A percentile compares a stretch with the other conserved stretches of the same genome.
phyloP scores from a whole-genome alignment of 192 early-diverging fungal species.

The Lunasporangiospora selenospora region DNA sequence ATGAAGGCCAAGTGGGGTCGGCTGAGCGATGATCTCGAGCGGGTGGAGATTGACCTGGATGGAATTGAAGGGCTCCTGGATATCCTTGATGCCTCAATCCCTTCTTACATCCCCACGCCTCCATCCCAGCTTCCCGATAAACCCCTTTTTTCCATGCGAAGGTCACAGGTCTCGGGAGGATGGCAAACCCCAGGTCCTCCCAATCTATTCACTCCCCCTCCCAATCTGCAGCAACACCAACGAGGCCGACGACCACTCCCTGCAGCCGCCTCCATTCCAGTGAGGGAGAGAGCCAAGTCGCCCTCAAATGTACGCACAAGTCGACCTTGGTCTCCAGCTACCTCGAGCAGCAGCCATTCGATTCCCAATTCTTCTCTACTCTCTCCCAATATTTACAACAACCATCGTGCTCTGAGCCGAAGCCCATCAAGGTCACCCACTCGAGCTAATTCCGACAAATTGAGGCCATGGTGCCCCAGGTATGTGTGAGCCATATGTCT shows the following conservation, averaged over 20 bases:
- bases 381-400: conserved; percentile 19
- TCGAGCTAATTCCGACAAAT: conserved; percentile 28
- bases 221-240: conserved; percentile 8
- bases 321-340: conserved; percentile 34
- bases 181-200: conserved; percentile 16
- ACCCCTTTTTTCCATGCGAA: conserved; percentile 33
- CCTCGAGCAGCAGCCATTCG: conserved; percentile 21
- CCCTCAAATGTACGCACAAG: conserved; percentile 7
- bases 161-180: conserved; percentile 18
- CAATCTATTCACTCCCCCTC: conserved; percentile 21
- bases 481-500: too few relatives aligned
- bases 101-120: conserved; percentile 20
- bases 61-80: conserved; percentile 37
- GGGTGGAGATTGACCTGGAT: conserved; percentile 42
- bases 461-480: conserved; percentile 47
- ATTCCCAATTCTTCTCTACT: conserved; percentile 24
- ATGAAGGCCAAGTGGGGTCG: conserved; percentile 56
- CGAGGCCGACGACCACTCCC: conserved; percentile 30
- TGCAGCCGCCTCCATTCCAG: not conserved
- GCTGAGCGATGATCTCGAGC: conserved; percentile 35
- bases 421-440: conserved; percentile 28
- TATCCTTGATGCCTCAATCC: conserved; percentile 43
- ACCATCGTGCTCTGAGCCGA: conserved; percentile 15
- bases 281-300: conserved; percentile 2
- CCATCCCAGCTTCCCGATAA: conserved; percentile 42